Percentiles rank a stretch among this genome's conserved stretches.
Conservation (phyloP, 495 filamentous ascomycete species). For the Penicillium salamii region DNA sequence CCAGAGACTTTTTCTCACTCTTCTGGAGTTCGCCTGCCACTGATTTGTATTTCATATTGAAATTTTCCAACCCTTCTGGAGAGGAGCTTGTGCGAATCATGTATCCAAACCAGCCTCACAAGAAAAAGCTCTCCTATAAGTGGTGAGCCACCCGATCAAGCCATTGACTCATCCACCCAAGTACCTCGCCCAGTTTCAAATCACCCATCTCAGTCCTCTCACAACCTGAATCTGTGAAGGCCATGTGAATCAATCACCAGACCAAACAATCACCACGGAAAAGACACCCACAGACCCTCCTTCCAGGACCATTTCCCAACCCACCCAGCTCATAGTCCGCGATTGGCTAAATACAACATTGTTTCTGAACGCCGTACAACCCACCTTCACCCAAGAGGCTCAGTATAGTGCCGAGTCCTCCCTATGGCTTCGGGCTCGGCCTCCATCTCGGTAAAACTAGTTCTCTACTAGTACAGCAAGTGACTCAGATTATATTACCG, state of each 20-base stretch:
- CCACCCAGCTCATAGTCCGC: not conserved
- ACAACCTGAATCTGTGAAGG: not conserved
- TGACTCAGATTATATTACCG: too few relatives aligned
- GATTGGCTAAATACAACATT: not conserved
- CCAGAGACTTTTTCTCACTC: too few relatives aligned
- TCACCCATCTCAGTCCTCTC: not conserved
- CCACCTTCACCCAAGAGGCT: not conserved
- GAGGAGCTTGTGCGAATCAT: too few relatives aligned
- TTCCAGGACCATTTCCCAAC: conserved; percentile 17
- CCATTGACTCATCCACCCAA: not conserved
- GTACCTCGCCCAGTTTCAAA: not conserved
- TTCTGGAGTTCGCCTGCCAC: too few relatives aligned
- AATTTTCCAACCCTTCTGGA: too few relatives aligned
- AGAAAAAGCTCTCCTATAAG: too few relatives aligned
- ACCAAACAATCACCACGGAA: conserved; percentile 1
- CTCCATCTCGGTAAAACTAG: too few relatives aligned
- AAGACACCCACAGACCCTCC: conserved; percentile 4
- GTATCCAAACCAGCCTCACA: too few relatives aligned
- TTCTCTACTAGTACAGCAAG: too few relatives aligned
- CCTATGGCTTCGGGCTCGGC: too few relatives aligned
- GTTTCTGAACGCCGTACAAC: conserved; percentile 2
- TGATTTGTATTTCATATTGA: too few relatives aligned
- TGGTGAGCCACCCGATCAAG: too few relatives aligned
- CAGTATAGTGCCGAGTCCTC: not conserved
- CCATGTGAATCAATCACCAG: not conserved